Percentiles rank a stretch among this genome's conserved stretches.
These are phyloP conservation scores for Dioszegia hungarica DNA, from an alignment of 768 basidiomycete species.

Conservation along the genomic window DNA sequence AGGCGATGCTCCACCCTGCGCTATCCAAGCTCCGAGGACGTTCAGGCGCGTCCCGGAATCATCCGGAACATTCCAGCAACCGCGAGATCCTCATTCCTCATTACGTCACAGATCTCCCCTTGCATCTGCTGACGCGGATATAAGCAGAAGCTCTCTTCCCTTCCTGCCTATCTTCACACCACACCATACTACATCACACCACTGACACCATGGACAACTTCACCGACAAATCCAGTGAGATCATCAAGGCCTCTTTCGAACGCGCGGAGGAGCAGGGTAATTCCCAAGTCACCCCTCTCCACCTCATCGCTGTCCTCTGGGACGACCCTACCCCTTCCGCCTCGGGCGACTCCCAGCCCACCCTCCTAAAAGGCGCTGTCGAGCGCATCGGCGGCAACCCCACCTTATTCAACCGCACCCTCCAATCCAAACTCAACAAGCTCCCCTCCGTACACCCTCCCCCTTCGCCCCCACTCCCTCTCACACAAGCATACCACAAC, in stretches of 20 bases:
- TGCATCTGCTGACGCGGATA: no score
- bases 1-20: no score
- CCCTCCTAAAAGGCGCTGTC: conserved; percentile 72
- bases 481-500: conserved; percentile 59
- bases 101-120: neutral
- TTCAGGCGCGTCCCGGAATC: neutral
- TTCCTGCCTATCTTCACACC: no score
- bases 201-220: conserved; percentile 56
- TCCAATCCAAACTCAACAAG: conserved; percentile 73
- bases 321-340: conserved; percentile 55
- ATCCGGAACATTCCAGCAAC: neutral
- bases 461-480: conserved; percentile 66
- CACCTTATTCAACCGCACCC: conserved; percentile 61
- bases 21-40: neutral
- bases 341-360: conserved; percentile 50
- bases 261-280: conserved; percentile 79
- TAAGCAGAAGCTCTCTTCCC: no score
- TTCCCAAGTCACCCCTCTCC: conserved; percentile 77
- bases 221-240: conserved; percentile 74
- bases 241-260: conserved; percentile 67
- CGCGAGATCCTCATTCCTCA: neutral
- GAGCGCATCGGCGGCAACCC: conserved; percentile 74
- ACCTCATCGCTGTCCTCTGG: conserved; percentile 74
- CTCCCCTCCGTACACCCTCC: conserved; percentile 78
- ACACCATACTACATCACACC: neutral